Evolutionary conservation across 148 eudicot species (phyloP), one percentile per base, ranked within the genome.

Genomic region (Mesembryanthemum crystallinum): DNA sequence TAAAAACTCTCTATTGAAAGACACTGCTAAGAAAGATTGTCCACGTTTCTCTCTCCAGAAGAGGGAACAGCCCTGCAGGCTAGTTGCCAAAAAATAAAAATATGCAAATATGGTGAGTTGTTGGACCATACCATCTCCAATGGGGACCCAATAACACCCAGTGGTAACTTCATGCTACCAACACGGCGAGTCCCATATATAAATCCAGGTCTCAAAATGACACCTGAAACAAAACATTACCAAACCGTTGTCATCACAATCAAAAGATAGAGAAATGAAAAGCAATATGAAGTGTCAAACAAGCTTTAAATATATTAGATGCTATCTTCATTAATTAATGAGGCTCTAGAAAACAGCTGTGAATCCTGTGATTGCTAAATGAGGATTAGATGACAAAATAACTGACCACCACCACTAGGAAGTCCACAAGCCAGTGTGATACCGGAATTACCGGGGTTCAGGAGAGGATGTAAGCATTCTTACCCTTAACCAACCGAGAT

Each of bases 121-220:
- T 27, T 14, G 60, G 45, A 13, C 12, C 51, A 67, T 82, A 91
- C 97, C 94, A 83, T 89, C 77, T 89, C 97, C 80, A 92, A 47
- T 8, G 97, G 97, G 61, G 90, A 88, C 72, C 97, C 97, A 62
- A 92, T 89, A 11, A 89, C 86, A 39, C 94, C 89, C 10, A 92
- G 86, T 64, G 97, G 97, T 57, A 92, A 69, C 80, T 92, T 90
- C 85, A 92, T 77, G 85, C 86, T 88, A 43, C 97, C 97, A 84
- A 92, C 89, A 57, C 78, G 90, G 35, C 94, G 90, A 37, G 92
- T 92, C 71, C 97, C 97, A 79, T 92, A 78, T 23, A 92, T 92
- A 74, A 92, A 89, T 17, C 97, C 97, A 74, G 97, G 97, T 82
- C 97, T 87, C 82, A 92, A 67, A 69, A 92, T 88, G 33, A 88